Percentiles rank a stretch among this genome's conserved stretches.
Evolutionary conservation across 148 eudicot genomes (phyloP).

Genomic region (Silene latifolia): DNA sequence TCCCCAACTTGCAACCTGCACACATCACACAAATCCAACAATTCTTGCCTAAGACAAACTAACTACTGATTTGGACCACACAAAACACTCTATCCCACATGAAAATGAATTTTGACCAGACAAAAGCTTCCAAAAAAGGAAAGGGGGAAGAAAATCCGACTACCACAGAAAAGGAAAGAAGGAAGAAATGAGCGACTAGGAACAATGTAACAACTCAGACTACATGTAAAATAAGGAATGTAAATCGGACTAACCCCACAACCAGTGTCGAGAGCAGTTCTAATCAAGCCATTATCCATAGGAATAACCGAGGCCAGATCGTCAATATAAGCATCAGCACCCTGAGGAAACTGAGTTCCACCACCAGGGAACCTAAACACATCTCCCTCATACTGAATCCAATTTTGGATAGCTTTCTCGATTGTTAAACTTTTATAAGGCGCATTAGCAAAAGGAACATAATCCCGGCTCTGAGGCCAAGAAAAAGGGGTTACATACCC

Average conservation of each 20-base stretch:
- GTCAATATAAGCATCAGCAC: slow-evolving; percentile 49
- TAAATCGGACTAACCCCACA: slow-evolving; percentile 44
- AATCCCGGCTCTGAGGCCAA: slow-evolving; percentile 57
- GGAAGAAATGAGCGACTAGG: too few relatives aligned
- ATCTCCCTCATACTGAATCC: slow-evolving; percentile 56
- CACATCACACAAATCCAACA: background rate
- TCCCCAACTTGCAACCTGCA: slow-evolving; percentile 65
- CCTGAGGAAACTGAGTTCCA: slow-evolving; percentile 59
- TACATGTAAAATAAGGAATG: background rate
- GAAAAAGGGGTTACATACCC: slow-evolving; percentile 52
- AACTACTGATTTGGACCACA: too few relatives aligned
- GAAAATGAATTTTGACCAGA: too few relatives aligned
- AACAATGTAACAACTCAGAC: too few relatives aligned
- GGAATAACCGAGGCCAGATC: slow-evolving; percentile 49
- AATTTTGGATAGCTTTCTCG: slow-evolving; percentile 56
- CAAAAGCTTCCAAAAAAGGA: too few relatives aligned
- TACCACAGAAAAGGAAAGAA: too few relatives aligned
- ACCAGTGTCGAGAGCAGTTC: slow-evolving; percentile 59
- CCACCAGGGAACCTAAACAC: slow-evolving; percentile 63
- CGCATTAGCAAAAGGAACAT: slow-evolving; percentile 54
- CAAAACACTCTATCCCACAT: too few relatives aligned
- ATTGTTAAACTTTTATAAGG: slow-evolving; percentile 54
- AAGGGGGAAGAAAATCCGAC: too few relatives aligned
- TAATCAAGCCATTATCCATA: slow-evolving; percentile 39
- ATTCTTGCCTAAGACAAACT: background rate